Evolutionary conservation across 164 flowering plant species (phyloP).

Genomic region (Dillenia turbinata): DNA sequence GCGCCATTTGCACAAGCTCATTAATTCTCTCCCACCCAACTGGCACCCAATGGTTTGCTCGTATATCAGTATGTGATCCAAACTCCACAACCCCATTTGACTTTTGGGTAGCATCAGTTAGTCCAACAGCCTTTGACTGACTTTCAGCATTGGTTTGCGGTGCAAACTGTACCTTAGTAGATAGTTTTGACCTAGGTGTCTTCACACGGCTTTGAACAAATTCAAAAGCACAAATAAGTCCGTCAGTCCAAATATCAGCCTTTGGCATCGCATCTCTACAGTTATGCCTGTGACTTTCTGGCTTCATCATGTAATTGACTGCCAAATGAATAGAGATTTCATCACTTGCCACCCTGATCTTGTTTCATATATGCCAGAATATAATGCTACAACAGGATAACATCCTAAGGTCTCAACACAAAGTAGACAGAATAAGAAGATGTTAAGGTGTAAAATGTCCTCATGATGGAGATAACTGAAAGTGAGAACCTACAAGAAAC

Average conservation of each 20-base stretch:
- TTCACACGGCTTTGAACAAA: conserved; percentile 40
- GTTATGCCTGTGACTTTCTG: conserved; percentile 28
- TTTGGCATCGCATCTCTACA: conserved; percentile 40
- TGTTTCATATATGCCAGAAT: too few relatives aligned
- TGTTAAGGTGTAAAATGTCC: too few relatives aligned
- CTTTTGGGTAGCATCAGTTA: conserved; percentile 13
- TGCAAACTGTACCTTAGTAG: conserved; percentile 15
- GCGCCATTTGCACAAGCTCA: conserved; percentile 69
- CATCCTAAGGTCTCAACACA: too few relatives aligned
- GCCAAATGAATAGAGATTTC: too few relatives aligned
- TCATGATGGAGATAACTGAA: too few relatives aligned
- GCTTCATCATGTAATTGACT: conserved; percentile 25
- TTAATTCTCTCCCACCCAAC: conserved; percentile 93
- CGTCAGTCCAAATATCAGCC: conserved; percentile 87
- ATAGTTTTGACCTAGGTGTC: conserved; percentile 23
- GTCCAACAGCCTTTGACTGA: conserved; percentile 16
- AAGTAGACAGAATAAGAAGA: too few relatives aligned
- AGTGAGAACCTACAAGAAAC: too few relatives aligned
- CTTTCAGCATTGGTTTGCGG: conserved; percentile 17
- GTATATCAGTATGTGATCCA: conserved; percentile 18
- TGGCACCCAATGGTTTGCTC: conserved; percentile 59
- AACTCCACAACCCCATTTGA: conserved; percentile 22
- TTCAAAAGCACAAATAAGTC: conserved; percentile 93
- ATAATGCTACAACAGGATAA: too few relatives aligned
- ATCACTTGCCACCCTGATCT: too few relatives aligned